phyloP scores from a whole-genome alignment of 768 basidiomycete species.

The Mycena leptocephala region DNA sequence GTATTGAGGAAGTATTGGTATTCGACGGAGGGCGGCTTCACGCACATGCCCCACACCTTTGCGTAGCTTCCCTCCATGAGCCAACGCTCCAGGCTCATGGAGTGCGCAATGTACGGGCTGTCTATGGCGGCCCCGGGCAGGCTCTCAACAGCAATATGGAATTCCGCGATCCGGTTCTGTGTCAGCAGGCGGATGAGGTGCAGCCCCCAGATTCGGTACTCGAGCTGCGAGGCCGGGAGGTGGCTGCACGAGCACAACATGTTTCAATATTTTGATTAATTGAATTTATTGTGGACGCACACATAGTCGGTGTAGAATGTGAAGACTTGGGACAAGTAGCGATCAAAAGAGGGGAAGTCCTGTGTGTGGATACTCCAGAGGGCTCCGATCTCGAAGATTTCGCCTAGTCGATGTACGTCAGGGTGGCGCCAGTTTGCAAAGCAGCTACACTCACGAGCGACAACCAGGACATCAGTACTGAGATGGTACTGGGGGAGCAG shows the following conservation, averaged over 20 bases:
- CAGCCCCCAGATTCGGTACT: slow-evolving; percentile 91
- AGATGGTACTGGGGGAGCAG: slow-evolving; percentile 78
- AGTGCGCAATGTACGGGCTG: slow-evolving; percentile 86
- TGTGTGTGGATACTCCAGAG: slow-evolving; percentile 92
- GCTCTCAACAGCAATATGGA: slow-evolving; percentile 96
- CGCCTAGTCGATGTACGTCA: slow-evolving; percentile 67
- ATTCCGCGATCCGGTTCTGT: slow-evolving; percentile 96
- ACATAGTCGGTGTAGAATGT: slow-evolving; percentile 92
- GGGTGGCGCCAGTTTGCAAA: neutral
- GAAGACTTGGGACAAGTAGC: slow-evolving; percentile 94
- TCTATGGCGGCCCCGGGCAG: slow-evolving; percentile 80
- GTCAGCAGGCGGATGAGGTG: slow-evolving; percentile 96
- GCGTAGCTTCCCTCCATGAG: slow-evolving; percentile 99
- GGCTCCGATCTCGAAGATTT: slow-evolving; percentile 96
- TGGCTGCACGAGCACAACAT: slow-evolving; percentile 68
- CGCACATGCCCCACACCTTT: slow-evolving; percentile 97
- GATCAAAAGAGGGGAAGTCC: slow-evolving; percentile 94
- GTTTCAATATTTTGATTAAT: neutral
- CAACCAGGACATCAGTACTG: slow-evolving; percentile 77
- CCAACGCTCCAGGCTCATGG: slow-evolving; percentile 95
- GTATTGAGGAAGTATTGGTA: slow-evolving; percentile 96
- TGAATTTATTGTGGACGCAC: slow-evolving; percentile 51
- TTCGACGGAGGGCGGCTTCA: slow-evolving; percentile 93
- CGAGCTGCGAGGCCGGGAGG: slow-evolving; percentile 89
- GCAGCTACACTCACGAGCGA: slow-evolving; percentile 69